phyloP scores from a whole-genome alignment of 371 early-diverging fungal species.

The Vairimorpha apis region DNA sequence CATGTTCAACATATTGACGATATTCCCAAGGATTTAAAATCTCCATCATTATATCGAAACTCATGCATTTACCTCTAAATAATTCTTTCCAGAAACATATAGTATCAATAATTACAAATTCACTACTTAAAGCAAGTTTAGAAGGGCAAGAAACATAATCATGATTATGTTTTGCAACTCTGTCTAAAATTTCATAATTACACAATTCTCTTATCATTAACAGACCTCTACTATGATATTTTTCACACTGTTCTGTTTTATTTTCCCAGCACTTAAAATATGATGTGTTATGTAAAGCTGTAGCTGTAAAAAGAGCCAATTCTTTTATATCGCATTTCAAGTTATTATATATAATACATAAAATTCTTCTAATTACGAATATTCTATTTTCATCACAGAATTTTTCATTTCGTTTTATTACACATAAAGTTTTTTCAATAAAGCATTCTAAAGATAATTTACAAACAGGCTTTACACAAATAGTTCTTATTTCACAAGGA shows the following conservation, averaged over 20 bases:
- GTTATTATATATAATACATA: neutral
- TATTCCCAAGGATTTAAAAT: neutral
- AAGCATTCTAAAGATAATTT: neutral
- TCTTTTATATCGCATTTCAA: neutral
- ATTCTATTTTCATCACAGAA: neutral
- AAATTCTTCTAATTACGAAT: neutral
- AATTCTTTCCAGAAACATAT: neutral
- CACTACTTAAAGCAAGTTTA: neutral
- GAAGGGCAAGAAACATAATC: neutral
- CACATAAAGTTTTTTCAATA: neutral
- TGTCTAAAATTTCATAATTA: neutral
- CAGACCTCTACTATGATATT: neutral
- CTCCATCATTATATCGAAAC: neutral
- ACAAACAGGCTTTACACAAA: no score
- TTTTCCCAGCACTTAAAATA: neutral
- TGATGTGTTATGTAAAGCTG: conserved; percentile 6
- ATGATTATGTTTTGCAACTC: neutral
- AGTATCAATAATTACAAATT: neutral
- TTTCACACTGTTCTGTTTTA: neutral
- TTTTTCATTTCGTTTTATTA: neutral
- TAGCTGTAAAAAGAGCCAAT: neutral
- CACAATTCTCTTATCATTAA: neutral
- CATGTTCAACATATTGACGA: no score
- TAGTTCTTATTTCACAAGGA: no score
- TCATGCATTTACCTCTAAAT: neutral